Base-by-base conservation (phyloP, 2,329 filamentous ascomycete genomes). In the Botrytis tulipae region DNA sequence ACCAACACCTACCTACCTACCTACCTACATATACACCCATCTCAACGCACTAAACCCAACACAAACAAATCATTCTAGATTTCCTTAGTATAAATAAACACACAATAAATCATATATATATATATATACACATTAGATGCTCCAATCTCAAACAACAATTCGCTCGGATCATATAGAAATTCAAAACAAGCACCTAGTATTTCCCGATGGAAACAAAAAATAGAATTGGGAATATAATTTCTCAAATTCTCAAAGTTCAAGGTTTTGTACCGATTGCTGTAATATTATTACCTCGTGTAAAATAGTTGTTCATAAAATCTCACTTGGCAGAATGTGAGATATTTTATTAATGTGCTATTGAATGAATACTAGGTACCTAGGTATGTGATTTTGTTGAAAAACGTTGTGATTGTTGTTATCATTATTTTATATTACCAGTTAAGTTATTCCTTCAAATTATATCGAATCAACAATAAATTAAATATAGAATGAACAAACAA, bases 201-300 rank as follows among this genome's bases (percentile, higher is more conserved):
- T 40, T 40, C 9, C 37, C 2, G 0, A 10, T 40, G 8, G 3
- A 3, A 40, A 40, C 2, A 9, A 9, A 40, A 40, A 35, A 35
- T 35, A 35, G 35, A n/a, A 12, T 25, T 25, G 4, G 10, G 9
- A 25, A 48, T 25, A 12, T 40, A 48, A 5, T 12, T 25, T 25
- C 46, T 12, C 4, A 2, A 16, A 16, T 25, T 12, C 22, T 25
- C 1, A 4, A 16, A 10, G 0, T 7, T n/a, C 12, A 14, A n/a
- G n/a, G 6, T 16, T n/a, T 4, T 54, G 2, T n/a, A 6, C 10
- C 25, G 35, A 3, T 0, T 4, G 22, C 1, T 10, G 5, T 48
- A 10, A 48, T 4, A 54, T 54, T 2, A 7, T 1, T 0, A n/a
- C n/a, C n/a, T 54, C 2, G 48, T 10, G 5, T 54, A 54, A 7